phyloP scores from a whole-genome alignment of 73 alveolate genomes.

The Paramecium pentaurelia region DNA sequence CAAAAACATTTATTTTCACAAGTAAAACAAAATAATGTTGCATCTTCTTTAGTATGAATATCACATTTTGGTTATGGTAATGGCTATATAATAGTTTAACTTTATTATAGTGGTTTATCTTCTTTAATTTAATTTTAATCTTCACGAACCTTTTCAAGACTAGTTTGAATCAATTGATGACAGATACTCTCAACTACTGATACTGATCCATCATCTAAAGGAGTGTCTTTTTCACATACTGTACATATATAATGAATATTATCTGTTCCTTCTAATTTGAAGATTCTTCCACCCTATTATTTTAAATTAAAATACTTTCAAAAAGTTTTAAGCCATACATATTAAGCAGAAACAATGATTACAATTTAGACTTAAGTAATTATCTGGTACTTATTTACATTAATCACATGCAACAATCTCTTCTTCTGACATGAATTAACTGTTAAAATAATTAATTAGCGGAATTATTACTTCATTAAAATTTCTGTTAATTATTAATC shows the following conservation, averaged over 20 bases:
- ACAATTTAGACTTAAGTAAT: slow-evolving; percentile 31
- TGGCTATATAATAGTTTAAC: background rate
- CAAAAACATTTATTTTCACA: slow-evolving; percentile 35
- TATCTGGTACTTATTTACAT: slow-evolving; percentile 40
- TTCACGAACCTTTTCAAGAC: background rate
- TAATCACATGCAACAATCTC: slow-evolving; percentile 16
- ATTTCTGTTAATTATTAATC: background rate
- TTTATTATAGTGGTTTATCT: background rate
- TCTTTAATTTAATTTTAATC: background rate
- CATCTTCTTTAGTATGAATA: slow-evolving; percentile 29
- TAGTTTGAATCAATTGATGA: background rate
- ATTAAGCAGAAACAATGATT: slow-evolving; percentile 11
- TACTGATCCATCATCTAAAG: slow-evolving; percentile 23
- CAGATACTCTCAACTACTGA: background rate
- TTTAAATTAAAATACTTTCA: background rate
- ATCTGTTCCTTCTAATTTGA: slow-evolving; percentile 21
- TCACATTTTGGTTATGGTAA: background rate
- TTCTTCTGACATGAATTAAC: slow-evolving; percentile 29
- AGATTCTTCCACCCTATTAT: slow-evolving; percentile 41
- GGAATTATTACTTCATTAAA: background rate
- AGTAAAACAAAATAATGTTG: slow-evolving; percentile 19
- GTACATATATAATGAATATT: background rate
- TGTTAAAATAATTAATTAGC: slow-evolving; percentile 31
- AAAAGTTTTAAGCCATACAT: slow-evolving; percentile 21
- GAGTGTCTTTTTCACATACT: slow-evolving; percentile 14